Percentiles rank a stretch among this genome's conserved stretches.
Evolutionary conservation across 1,139 yeast species (phyloP).

Genomic region (Kodamaea ohmeri): DNA sequence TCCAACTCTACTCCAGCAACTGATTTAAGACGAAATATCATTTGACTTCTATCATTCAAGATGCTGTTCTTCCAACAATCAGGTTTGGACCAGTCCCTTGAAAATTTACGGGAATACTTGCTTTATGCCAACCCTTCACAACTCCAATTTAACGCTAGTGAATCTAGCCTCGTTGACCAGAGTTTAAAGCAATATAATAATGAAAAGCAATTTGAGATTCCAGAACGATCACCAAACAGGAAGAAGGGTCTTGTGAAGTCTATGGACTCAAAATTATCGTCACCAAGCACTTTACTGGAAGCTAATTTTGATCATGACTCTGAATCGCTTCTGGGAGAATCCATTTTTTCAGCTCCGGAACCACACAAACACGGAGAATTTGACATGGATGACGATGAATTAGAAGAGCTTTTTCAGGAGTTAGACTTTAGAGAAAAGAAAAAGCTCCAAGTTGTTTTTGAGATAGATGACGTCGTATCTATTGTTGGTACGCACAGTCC

Average conservation of each 20-base stretch:
- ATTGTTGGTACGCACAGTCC: constrained; percentile 20
- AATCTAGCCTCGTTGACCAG: neutral
- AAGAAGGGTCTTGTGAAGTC: neutral
- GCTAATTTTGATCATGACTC: constrained; percentile 14
- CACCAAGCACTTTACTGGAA: constrained; percentile 15
- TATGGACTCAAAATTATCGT: constrained; percentile 3
- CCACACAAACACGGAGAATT: constrained; percentile 10
- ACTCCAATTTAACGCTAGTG: neutral
- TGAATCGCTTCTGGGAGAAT: constrained; percentile 18
- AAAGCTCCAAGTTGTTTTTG: constrained; percentile 16
- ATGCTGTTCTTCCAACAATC: no score
- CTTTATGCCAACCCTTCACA: constrained; percentile 7
- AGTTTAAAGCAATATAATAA: neutral
- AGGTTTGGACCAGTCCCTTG: constrained; percentile 1
- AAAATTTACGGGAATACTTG: constrained; percentile 12
- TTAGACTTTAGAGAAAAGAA: constrained; percentile 19
- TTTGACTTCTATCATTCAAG: no score
- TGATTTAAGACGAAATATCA: no score
- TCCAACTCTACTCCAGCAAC: no score
- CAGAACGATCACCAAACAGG: constrained; percentile 10
- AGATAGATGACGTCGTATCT: constrained; percentile 25
- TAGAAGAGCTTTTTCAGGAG: constrained; percentile 21
- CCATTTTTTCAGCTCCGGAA: constrained; percentile 20
- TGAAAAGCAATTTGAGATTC: constrained; percentile 5
- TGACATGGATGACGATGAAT: no score